These are phyloP conservation scores for Dryas alaskensis DNA, from an alignment of 306 rosid species.

Conservation along the genomic window DNA sequence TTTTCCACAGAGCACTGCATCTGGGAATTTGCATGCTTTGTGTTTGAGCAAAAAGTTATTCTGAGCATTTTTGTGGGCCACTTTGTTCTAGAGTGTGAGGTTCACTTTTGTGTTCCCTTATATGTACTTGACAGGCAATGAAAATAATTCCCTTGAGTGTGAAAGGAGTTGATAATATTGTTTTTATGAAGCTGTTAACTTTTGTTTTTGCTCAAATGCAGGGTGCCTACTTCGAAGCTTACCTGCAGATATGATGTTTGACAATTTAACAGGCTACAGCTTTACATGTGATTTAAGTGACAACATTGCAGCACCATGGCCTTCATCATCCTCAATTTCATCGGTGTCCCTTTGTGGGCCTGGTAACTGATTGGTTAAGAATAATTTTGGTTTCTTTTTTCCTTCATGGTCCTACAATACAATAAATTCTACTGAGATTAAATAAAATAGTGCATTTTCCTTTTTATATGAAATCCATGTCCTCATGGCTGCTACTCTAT, in stretches of 20 bases:
- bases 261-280: constrained; percentile 76
- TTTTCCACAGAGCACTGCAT: not conserved
- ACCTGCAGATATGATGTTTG: constrained; percentile 80
- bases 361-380: constrained; percentile 49
- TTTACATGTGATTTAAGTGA: constrained; percentile 92
- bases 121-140: not conserved
- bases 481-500: constrained; percentile 11
- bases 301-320: constrained; percentile 96
- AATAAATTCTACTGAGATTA: constrained; percentile 13
- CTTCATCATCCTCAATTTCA: constrained; percentile 76
- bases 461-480: constrained; percentile 9
- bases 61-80: not conserved
- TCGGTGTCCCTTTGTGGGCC: constrained; percentile 91
- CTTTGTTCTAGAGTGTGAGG: not conserved
- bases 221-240: constrained; percentile 95
- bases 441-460: constrained; percentile 1
- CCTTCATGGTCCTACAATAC: not conserved
- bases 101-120: not conserved
- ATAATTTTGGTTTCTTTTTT: constrained; percentile 8
- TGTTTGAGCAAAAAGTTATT: not conserved
- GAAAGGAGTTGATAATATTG: not conserved
- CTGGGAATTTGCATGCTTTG: not conserved
- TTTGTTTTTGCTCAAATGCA: constrained; percentile 31
- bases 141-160: not conserved
- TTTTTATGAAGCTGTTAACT: constrained; percentile 5